Base-by-base conservation (phyloP, 495 filamentous ascomycete species). In the Talaromyces nanjingensis region DNA sequence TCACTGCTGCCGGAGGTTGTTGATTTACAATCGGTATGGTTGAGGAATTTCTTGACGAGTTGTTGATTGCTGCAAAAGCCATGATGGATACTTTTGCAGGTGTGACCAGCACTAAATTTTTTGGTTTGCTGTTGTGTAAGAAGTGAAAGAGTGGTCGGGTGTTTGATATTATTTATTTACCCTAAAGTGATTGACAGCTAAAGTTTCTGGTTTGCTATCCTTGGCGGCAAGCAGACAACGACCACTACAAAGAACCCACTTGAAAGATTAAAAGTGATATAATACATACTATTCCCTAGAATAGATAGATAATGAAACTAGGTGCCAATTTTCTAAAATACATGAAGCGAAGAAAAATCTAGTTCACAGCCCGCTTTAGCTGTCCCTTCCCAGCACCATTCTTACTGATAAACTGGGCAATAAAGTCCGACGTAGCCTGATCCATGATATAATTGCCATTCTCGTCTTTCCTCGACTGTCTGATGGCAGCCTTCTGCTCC, bases 51-150 rank as follows among this genome's bases (percentile, higher is more conserved):
- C 29, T 58, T n/a, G 69, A 54, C 16, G 72, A 72, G 67, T 79
- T 81, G 66, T 81, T 81, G 52, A 81, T 76, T 22, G 76, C 70
- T 65, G 78, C 76, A 55, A 81, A 81, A 49, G 75, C 76, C 78
- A 81, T 81, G 20, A 65, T 72, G 34, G 11, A 39, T 68, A 12
- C 62, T 66, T 47, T 24, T 24, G 20, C 53, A 56, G 22, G 20
- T 27, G 22, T 25, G 53, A 56, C 22, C 20, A 27, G n/a, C 53
- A 56, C 22, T 2, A 27, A 56, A 56, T 16, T 22, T 27, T 24
- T 25, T 56, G 27, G 24, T 22, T 56, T 56, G 22, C 24, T 27
- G 20, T 25, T 29, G 7, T 18, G 18, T 24, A 16, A 9, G 9
- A 9, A 49, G 6, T 20, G n/a, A 49, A 5, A 20, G 8, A 49